Percentiles rank a stretch among this genome's conserved stretches.
Evolutionary conservation across 2,329 filamentous ascomycete species (phyloP).

Genomic region (Pezicula rhizophila): DNA sequence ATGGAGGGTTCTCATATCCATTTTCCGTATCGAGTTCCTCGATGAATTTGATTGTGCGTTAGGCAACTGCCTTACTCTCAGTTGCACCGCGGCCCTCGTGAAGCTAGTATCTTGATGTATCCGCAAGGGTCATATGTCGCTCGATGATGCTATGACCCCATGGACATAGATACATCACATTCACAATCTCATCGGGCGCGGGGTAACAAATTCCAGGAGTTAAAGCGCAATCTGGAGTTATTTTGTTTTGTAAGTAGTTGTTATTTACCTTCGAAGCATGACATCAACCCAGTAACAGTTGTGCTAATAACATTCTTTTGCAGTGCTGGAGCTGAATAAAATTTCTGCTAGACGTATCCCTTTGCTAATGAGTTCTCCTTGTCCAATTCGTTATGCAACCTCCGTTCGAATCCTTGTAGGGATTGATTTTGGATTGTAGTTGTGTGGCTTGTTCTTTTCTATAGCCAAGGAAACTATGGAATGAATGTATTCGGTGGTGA

Average conservation of each 20-base stretch:
- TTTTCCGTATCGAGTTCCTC: constrained; percentile 1
- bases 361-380: background rate
- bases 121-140: constrained; percentile 1
- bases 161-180: background rate
- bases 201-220: background rate
- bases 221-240: background rate
- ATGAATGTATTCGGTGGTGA: background rate
- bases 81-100: background rate
- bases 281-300: background rate
- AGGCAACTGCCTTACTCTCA: background rate
- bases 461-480: background rate
- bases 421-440: background rate
- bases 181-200: background rate
- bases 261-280: background rate
- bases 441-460: background rate
- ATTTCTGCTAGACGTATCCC: constrained; percentile 1
- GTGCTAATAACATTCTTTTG: background rate
- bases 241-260: background rate
- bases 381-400: background rate
- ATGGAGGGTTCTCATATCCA: background rate
- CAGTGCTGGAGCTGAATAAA: background rate
- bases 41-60: constrained; percentile 1
- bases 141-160: constrained; percentile 3
- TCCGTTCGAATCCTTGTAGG: background rate
- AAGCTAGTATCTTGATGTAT: constrained; percentile 2